Base-by-base conservation (phyloP, 345 rosid genomes). In the Geranium brycei region DNA sequence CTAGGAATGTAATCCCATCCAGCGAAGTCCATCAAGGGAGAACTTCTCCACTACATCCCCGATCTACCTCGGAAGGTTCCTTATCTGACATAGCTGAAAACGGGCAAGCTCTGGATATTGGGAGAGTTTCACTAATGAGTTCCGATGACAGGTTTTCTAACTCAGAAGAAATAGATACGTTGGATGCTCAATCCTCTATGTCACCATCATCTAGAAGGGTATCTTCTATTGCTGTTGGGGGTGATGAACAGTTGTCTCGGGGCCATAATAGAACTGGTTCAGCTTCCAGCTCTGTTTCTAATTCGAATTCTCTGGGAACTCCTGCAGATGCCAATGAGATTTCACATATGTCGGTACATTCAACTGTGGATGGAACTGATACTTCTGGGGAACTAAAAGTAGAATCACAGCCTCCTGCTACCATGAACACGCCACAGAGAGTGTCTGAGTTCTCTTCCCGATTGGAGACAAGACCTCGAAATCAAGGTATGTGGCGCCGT, bases 401-500 rank as follows among this genome's bases (percentile, higher is more conserved):
- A 11, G 53, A 47, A 47, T 47, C 15, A 13, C 53, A 47, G 53
- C 53, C 53, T 47, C 15, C 53, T 47, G 53, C 53, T 47, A 47
- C 53, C 53, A 47, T 47, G 53, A 47, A 47, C 53, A 47, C 53
- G 13, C 53, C 53, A 47, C 53, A 47, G 53, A 47, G 53, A 47
- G 53, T 8, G 11, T 69, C 82, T 3, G 91, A 81, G 28, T 79
- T 83, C 72, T 70, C 87, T 8, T 71, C 88, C 40, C 83, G 83
- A 31, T 71, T 83, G 62, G 92, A 80, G 62, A 73, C 84, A 62
- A 85, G 84, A 69, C 77, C 79, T 47, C 83, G 87, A 64, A 82
- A 76, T 66, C 95, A 81, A 62, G 66, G 76, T 15, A 71, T 78
- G 60, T 84, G 95, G 91, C 88, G 85, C 38, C 85, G 89, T n/a